phyloP scores from a whole-genome alignment of 495 filamentous ascomycete genomes.

The Neurospora africana region DNA sequence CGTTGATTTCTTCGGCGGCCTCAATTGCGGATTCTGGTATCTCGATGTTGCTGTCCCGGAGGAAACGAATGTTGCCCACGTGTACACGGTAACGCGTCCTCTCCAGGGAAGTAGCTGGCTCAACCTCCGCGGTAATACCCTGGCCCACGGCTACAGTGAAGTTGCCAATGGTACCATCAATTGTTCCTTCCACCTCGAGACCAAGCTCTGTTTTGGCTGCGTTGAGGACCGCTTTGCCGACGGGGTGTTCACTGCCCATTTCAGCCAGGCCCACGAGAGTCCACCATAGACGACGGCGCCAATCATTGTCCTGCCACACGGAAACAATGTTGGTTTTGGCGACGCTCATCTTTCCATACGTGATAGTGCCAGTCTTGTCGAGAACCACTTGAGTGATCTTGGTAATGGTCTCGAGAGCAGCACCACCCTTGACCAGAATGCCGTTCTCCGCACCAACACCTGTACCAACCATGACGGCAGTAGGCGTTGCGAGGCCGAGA shows the following conservation, averaged over 20 bases:
- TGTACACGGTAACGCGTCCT: conserved; percentile 63
- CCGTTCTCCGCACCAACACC: conserved; percentile 94
- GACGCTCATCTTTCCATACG: conserved; percentile 89
- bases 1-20: conserved; percentile 44
- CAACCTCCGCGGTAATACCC: conserved; percentile 72
- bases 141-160: conserved; percentile 78
- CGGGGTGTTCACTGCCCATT: conserved; percentile 88
- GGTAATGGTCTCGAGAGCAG: conserved; percentile 83
- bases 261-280: conserved; percentile 85
- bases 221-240: conserved; percentile 71
- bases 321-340: conserved; percentile 54
- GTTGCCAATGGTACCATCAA: conserved; percentile 74
- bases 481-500: conserved; percentile 85
- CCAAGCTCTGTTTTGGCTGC: conserved; percentile 66
- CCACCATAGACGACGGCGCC: conserved; percentile 80
- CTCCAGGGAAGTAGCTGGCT: conserved; percentile 57
- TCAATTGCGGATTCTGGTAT: conserved; percentile 53
- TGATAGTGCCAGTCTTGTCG: conserved; percentile 98
- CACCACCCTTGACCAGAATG: conserved; percentile 93
- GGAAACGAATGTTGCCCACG: conserved; percentile 70
- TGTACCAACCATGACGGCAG: conserved; percentile 97
- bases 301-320: conserved; percentile 58
- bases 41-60: conserved; percentile 54
- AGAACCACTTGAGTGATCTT: conserved; percentile 89
- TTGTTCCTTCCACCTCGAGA: conserved; percentile 55